Conservation (phyloP, 1,284 basidiomycete genomes). For the Bjerkandera adusta region DNA sequence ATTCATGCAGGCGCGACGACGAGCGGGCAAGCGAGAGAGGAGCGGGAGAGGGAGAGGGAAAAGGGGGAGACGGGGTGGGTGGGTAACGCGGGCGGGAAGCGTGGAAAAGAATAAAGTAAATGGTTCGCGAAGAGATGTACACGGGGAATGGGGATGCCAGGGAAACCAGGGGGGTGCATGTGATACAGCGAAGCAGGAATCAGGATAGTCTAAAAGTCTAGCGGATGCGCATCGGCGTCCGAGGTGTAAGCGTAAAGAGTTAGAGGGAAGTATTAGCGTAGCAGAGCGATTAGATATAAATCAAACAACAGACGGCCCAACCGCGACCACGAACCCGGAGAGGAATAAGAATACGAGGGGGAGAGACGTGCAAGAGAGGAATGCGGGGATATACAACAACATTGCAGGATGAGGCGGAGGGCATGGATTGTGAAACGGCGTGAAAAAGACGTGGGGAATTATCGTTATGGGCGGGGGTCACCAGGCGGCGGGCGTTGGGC, state of each 20-base stretch:
- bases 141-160: too few species aligned
- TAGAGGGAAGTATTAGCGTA: not conserved
- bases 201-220: not conserved
- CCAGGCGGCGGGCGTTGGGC: not conserved
- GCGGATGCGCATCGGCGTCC: too few species aligned
- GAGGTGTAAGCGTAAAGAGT: not conserved
- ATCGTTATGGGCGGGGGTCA: not conserved
- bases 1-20: too few species aligned
- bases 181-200: not conserved
- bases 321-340: not conserved
- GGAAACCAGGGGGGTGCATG: not conserved
- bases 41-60: not conserved
- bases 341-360: not conserved
- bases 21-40: not conserved
- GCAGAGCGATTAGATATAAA: too few species aligned
- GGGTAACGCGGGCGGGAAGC: too few species aligned
- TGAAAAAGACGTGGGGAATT: not conserved
- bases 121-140: too few species aligned
- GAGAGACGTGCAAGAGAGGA: not conserved
- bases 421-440: not conserved
- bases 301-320: constrained; percentile 8
- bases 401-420: not conserved
- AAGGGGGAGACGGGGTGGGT: too few species aligned
- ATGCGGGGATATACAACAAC: not conserved
- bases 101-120: too few species aligned